Conservation (phyloP, 768 basidiomycete genomes). For the Leucocoprinus birnbaumii region DNA sequence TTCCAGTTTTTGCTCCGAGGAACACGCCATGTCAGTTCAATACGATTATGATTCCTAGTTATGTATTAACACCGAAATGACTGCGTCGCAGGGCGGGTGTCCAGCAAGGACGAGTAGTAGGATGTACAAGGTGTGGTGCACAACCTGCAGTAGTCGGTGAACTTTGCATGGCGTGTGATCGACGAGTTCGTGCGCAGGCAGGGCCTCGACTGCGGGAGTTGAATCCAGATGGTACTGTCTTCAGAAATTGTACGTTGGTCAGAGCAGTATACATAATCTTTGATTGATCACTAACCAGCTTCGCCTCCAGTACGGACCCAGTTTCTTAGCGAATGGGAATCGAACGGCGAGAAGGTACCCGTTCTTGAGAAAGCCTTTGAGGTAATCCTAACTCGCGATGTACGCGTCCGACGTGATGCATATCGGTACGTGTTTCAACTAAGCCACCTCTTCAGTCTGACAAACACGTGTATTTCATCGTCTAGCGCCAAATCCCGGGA, state of each 20-base stretch:
- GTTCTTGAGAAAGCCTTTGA: slow-evolving; percentile 57
- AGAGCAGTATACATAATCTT: neutral
- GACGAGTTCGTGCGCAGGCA: slow-evolving; percentile 28
- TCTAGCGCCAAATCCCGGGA: slow-evolving; percentile 30
- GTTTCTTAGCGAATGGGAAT: slow-evolving; percentile 57
- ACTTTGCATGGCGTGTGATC: slow-evolving; percentile 51
- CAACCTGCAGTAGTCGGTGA: slow-evolving; percentile 44
- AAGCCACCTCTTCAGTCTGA: neutral
- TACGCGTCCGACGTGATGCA: slow-evolving; percentile 41
- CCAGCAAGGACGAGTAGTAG: slow-evolving; percentile 41
- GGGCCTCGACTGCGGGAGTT: slow-evolving; percentile 48
- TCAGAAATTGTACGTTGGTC: slow-evolving; percentile 46
- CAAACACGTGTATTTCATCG: slow-evolving; percentile 6
- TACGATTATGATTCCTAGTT: neutral
- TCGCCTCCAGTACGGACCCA: slow-evolving; percentile 36
- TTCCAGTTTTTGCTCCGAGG: slow-evolving; percentile 55
- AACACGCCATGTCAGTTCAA: slow-evolving; percentile 49
- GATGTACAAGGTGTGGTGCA: slow-evolving; percentile 45
- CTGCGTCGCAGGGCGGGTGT: slow-evolving; percentile 46
- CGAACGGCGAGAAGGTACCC: slow-evolving; percentile 27
- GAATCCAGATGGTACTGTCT: slow-evolving; percentile 39
- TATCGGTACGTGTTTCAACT: slow-evolving; percentile 37
- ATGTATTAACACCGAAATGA: slow-evolving; percentile 8
- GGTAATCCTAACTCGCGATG: slow-evolving; percentile 39
- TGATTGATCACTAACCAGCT: neutral